Evolutionary conservation across 129 eudicot genomes (phyloP), one percentile per base, ranked within the genome.

Genomic region (Flaveria bidentis): DNA sequence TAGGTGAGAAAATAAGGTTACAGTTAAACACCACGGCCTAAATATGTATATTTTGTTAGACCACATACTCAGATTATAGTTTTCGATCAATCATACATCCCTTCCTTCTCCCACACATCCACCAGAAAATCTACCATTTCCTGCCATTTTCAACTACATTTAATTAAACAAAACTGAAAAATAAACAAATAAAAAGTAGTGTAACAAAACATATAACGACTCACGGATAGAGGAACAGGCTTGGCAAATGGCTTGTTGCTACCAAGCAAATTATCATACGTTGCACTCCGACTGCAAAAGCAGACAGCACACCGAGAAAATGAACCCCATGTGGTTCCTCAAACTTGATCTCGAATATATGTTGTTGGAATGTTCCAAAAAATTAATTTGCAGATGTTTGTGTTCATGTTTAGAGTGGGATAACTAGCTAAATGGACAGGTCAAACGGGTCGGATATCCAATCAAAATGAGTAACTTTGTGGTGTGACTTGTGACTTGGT

Each of bases 81-180:
- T 56, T 23, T 36, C 41, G 7, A 36, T 56, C 62, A 56, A 56
- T 56, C 92, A 82, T 92, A 90, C 86, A 88, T 45, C 49, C 96
- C 96, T 72, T 88, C 96, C 26, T 90, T 86, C 86, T 92, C 98
- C 96, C 98, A 92, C 15, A 85, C 69, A 70, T 87, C 90, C 76
- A 86, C 96, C 41, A 92, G 69, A 87, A 92, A 87, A 81, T 83
- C 91, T 16, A 89, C 86, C 96, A 92, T 89, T 81, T 56, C 62
- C 62, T 56, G 62, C 62, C 28, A 56, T 18, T 55, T 51, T 56
- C 62, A 8, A 20, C 62, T 22, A 56, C 18, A 6, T 56, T 56
- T 56, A 56, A 8, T 56, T 36, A 5, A 36, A 45, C 22, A 10
- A 2, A 56, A 56, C 18, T 15, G 18, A 18, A 18, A n/a, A 56